phyloP scores from a whole-genome alignment of 345 rosid species.

The Gossypium ekmanianum region DNA sequence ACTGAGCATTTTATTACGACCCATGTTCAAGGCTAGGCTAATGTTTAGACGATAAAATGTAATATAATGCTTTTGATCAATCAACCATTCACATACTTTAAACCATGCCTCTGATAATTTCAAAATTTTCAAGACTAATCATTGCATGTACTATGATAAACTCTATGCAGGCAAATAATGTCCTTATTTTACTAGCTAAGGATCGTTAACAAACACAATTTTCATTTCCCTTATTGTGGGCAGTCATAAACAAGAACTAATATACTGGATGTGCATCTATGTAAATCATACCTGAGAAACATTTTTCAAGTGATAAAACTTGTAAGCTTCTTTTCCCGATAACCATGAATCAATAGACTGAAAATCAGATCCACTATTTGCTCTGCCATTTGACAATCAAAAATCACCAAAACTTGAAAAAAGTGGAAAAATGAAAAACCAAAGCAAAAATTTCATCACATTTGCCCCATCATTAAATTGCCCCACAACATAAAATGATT shows the following conservation, averaged over 20 bases:
- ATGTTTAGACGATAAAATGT: not conserved
- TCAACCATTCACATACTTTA: not conserved
- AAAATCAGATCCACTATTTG: conserved; percentile 38
- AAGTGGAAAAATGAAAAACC: not conserved
- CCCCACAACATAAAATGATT: not conserved
- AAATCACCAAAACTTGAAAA: conserved; percentile 10
- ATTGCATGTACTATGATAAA: conserved; percentile 1
- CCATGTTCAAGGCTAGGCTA: not conserved
- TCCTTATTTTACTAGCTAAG: not conserved
- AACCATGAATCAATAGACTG: conserved; percentile 35
- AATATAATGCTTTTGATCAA: not conserved
- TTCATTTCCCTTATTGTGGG: not conserved
- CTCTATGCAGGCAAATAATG: not conserved
- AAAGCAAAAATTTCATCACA: not conserved
- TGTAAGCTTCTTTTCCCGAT: conserved; percentile 39
- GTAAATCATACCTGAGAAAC: conserved; percentile 63
- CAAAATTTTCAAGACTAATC: not conserved
- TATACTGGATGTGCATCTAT: not conserved
- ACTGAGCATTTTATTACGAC: not conserved
- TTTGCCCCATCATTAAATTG: not conserved
- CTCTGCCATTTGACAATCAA: conserved; percentile 37
- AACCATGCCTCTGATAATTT: not conserved
- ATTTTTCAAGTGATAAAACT: conserved; percentile 70
- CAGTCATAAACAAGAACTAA: not conserved
- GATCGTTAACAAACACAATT: not conserved